Conservation (phyloP, 2,329 filamentous ascomycete genomes). For the Penicillium sclerotigenum region DNA sequence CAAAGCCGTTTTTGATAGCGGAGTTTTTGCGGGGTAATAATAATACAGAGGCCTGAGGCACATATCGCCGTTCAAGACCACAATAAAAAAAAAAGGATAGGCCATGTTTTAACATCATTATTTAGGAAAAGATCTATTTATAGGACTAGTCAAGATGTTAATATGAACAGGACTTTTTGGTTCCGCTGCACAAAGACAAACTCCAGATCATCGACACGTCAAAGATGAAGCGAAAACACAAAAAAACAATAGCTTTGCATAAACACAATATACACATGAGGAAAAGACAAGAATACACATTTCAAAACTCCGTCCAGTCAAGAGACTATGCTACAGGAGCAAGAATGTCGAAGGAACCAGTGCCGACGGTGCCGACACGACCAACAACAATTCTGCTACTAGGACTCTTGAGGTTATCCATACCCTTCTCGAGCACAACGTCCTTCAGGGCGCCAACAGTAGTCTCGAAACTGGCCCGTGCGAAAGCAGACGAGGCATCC, state of each 20-base stretch:
- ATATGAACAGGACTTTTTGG: conserved; percentile 36
- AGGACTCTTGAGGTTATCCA: conserved; percentile 81
- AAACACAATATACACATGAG: conserved; percentile 28
- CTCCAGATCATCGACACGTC: conserved; percentile 40
- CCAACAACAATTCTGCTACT: conserved; percentile 88
- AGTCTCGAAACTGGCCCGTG: conserved; percentile 99
- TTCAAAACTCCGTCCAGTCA: conserved; percentile 16
- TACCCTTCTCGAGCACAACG: conserved; percentile 83
- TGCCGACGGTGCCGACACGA: conserved; percentile 76
- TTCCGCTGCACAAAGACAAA: conserved; percentile 36
- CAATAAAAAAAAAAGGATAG: background rate
- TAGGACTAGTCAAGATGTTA: conserved; percentile 25
- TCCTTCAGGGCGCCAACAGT: conserved; percentile 92
- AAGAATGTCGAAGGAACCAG: conserved; percentile 87
- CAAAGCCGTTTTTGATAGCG: background rate
- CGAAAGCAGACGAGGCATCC: conserved; percentile 83
- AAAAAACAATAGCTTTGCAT: conserved; percentile 14
- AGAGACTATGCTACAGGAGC: conserved; percentile 45
- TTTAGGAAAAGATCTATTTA: conserved; percentile 22
- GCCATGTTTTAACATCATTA: background rate
- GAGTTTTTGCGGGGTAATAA: background rate
- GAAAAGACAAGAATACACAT: conserved; percentile 19
- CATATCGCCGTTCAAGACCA: background rate
- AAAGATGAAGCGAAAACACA: conserved; percentile 22
- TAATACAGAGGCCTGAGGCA: too few relatives aligned